Evolutionary conservation across 2,329 filamentous ascomycete genomes (phyloP), one percentile per base, ranked within the genome.

Genomic region (Bimuria novae-zelandiae): DNA sequence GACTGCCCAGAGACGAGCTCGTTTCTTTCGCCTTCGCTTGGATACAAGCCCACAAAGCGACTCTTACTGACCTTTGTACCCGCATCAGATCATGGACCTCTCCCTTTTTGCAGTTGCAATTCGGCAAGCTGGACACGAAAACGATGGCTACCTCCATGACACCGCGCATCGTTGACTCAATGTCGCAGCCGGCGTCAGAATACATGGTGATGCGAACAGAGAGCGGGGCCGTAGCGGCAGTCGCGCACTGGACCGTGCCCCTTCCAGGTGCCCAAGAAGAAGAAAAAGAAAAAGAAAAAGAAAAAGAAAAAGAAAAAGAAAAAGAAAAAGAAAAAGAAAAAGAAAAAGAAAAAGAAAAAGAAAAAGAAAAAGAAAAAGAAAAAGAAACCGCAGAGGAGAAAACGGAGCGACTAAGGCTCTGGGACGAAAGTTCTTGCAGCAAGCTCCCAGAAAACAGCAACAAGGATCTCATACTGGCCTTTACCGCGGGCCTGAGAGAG

Each of bases 181-280:
- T 71, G 35, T 30, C 25, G 3, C 55, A 52, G 2, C 30, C 32
- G 4, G 23, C 47, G 19, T 51, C 47, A 1, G 39, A 25, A 4
- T 67, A 57, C 21, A 12, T 63, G 11, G 56, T 68, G 6, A 57
- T 57, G 8, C 62, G 62, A 0, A n/a, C 25, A 17, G 22, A 27
- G 3, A 29, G 42, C 8, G 19, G 37, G n/a, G 29, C 59, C 7
- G 51, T 64, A 14, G 59, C 58, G n/a, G 52, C 66, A 43, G 65
- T 66, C 1, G 65, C 66, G 22, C 66, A 70, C 49, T 71, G 68
- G 67, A 59, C 41, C 1, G 8, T 62, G 2, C 63, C 65, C 7
- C 23, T 21, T 12, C 44, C 46, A 16, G 32, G 35, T n/a, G n/a
- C n/a, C n/a, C n/a, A n/a, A n/a, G n/a, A n/a, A 14, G 35, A 33